Conservation (phyloP, 441 rosid genomes). For the Euphorbia schlechtendalii region DNA sequence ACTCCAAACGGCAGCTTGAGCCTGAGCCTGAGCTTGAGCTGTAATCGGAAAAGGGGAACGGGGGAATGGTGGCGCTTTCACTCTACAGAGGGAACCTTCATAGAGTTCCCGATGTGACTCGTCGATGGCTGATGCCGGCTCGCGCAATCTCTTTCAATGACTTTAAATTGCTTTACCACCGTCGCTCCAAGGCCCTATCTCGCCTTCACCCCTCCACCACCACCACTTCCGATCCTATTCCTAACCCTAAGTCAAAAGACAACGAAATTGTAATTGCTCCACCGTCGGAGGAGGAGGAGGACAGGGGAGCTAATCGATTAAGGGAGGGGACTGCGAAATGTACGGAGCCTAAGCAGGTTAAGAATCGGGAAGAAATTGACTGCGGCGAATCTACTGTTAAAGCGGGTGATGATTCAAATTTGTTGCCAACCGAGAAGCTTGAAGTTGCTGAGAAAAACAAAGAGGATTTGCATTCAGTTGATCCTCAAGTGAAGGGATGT, state of each 20-base stretch:
- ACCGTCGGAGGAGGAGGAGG: constrained; percentile 13
- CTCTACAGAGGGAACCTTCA: constrained; percentile 88
- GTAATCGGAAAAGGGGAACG: not conserved
- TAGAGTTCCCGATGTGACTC: constrained; percentile 65
- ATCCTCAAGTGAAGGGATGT: constrained; percentile 32
- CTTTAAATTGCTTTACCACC: constrained; percentile 55
- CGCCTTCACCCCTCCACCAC: constrained; percentile 32
- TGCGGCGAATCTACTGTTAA: constrained; percentile 19
- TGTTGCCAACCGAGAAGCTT: constrained; percentile 5
- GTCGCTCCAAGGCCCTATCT: constrained; percentile 58
- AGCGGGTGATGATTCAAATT: constrained; percentile 11
- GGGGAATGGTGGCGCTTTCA: constrained; percentile 71
- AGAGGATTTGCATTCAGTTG: constrained; percentile 20
- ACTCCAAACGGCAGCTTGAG: no score
- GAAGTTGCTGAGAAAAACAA: constrained; percentile 19
- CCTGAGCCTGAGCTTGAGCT: no score
- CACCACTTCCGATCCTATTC: constrained; percentile 24
- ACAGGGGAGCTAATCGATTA: constrained; percentile 11
- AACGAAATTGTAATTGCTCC: constrained; percentile 16
- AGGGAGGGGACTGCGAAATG: not conserved
- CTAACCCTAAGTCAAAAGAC: constrained; percentile 16
- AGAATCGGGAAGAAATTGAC: constrained; percentile 16
- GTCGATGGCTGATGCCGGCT: constrained; percentile 72
- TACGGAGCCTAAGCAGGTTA: not conserved
- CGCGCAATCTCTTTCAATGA: constrained; percentile 50